Base-by-base conservation (phyloP, 176 grass and related monocot genomes). In the Eragrostis curvula region DNA sequence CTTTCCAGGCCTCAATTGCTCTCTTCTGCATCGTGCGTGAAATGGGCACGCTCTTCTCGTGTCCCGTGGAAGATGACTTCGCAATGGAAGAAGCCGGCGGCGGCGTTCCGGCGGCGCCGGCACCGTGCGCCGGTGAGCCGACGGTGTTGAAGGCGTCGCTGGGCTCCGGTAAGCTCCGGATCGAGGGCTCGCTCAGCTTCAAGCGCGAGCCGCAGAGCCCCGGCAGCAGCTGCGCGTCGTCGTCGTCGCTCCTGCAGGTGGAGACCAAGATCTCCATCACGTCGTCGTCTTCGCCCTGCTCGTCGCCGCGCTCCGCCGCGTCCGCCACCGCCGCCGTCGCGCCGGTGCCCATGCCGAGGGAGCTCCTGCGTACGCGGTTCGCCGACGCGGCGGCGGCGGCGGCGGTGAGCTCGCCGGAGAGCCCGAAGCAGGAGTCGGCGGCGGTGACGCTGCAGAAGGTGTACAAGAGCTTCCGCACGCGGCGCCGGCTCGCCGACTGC, bases 391-490 rank as follows among this genome's bases (percentile, higher is more conserved):
- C 32, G 32, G 32, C 32, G 32, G 32, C 32, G 32, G 32, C 32
- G 32, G 79, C 75, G 14, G 88, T 87, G 59, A 87, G 84, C 73
- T 88, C 91, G 32, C 83, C 75, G 14, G 88, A 89, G 59, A 87
- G 84, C 73, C 91, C 91, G 0, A 89, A 91, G 68, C 91, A 97
- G 9, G 79, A 94, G 74, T 85, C 91, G 2, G 94, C 87, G 14
- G 82, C 91, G 1, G 76, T 91, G 24, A 97, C 88, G 74, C 60
- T 97, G 74, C 94, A 97, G 87, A 97, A 97, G 84, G 91, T 97
- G 42, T 97, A 97, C 84, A 94, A 97, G 78, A 97, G 94, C 89
- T 97, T 97, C 83, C 80, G 91, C 15, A 97, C 94, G 14, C 89
- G 94, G 32, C 88, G 94, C 69, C 91, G 81, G 56, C 94, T 97